These are phyloP conservation scores for Rhytidhysteron rufulum DNA, from an alignment of 2,329 filamentous ascomycete genomes.

Conservation along the genomic window DNA sequence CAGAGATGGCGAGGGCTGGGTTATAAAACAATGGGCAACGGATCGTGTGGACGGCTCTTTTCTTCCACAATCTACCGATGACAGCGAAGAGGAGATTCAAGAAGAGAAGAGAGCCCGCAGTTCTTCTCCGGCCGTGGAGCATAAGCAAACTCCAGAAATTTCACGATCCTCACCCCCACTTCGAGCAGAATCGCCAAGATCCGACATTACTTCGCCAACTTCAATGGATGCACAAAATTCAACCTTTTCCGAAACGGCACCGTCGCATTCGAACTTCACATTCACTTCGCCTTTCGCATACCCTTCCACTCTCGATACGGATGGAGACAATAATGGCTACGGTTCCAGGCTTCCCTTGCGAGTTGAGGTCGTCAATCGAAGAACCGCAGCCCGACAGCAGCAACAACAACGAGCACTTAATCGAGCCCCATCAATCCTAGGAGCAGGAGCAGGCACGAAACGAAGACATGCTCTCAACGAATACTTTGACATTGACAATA, in stretches of 20 bases:
- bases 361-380: slow-evolving; percentile 21
- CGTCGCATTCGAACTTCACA: slow-evolving; percentile 52
- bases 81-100: slow-evolving; percentile 67
- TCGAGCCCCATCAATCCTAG: slow-evolving; percentile 42
- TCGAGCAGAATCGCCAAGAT: slow-evolving; percentile 27
- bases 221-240: slow-evolving; percentile 9
- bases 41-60: slow-evolving; percentile 66
- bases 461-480: slow-evolving; percentile 70
- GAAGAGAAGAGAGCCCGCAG: slow-evolving; percentile 55
- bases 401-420: slow-evolving; percentile 27
- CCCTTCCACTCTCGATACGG: slow-evolving; percentile 49
- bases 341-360: slow-evolving; percentile 9
- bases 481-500: slow-evolving; percentile 67
- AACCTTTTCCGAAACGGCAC: slow-evolving; percentile 18
- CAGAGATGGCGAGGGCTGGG: slow-evolving; percentile 72
- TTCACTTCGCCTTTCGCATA: slow-evolving; percentile 64
- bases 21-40: slow-evolving; percentile 63
- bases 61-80: slow-evolving; percentile 50
- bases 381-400: slow-evolving; percentile 32
- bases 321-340: slow-evolving; percentile 59
- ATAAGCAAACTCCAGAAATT: slow-evolving; percentile 44
- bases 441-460: slow-evolving; percentile 66
- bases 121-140: slow-evolving; percentile 57
- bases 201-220: slow-evolving; percentile 24
- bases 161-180: slow-evolving; percentile 20